Conservation (phyloP, 345 rosid species). For the Moricandia arvensis region DNA sequence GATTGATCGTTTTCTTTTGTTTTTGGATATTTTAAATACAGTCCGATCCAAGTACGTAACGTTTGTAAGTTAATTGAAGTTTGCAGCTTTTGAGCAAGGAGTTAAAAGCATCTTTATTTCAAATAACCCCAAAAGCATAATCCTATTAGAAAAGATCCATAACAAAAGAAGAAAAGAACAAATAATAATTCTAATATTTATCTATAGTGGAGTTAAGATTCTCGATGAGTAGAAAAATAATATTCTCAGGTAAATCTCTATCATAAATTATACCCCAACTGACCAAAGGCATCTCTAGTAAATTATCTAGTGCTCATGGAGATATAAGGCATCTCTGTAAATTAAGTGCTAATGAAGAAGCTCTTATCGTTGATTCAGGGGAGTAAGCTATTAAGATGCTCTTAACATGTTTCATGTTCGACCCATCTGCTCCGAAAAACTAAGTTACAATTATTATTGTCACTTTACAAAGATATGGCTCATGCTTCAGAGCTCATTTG, state of each 20-base stretch:
- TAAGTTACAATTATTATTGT: too few species aligned
- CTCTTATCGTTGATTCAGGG: too few species aligned
- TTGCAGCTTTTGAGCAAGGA: conserved; percentile 14
- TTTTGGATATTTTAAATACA: not conserved
- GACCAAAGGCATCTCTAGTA: too few species aligned
- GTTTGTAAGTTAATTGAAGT: not conserved
- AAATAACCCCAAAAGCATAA: not conserved
- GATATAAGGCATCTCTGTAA: too few species aligned
- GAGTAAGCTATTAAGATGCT: too few species aligned
- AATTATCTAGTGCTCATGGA: too few species aligned
- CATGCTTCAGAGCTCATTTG: too few species aligned
- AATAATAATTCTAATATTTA: not conserved
- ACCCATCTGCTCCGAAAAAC: too few species aligned
- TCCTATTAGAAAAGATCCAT: not conserved
- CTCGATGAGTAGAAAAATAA: not conserved
- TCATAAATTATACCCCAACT: too few species aligned
- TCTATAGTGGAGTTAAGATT: conserved; percentile 12
- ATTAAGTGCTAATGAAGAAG: too few species aligned
- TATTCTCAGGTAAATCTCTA: not conserved
- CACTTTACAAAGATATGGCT: too few species aligned
- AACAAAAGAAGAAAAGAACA: not conserved
- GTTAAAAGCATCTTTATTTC: not conserved
- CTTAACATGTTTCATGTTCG: too few species aligned
- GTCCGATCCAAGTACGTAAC: not conserved
- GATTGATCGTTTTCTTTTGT: not conserved